Evolutionary conservation across 768 basidiomycete genomes (phyloP).

Genomic region (Cystofilobasidium capitatum): DNA sequence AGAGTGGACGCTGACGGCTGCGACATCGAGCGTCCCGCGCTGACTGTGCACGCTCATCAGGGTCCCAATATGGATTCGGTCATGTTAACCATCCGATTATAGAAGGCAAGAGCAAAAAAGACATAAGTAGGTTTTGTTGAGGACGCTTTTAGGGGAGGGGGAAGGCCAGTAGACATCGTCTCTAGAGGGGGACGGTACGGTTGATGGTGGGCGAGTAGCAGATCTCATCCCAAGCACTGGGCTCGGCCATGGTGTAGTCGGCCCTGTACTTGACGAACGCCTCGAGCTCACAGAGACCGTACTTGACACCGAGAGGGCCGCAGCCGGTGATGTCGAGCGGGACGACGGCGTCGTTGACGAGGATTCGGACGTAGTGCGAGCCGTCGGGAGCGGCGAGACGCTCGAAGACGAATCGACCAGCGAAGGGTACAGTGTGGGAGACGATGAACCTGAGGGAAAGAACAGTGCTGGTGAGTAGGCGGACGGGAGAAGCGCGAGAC

Average conservation of each 20-base stretch:
- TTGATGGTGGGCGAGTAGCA: conserved; percentile 2
- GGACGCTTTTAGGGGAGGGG: no score
- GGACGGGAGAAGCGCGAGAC: no score
- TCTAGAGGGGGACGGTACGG: background rate
- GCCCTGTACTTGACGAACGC: background rate
- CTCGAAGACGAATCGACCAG: conserved; percentile 8
- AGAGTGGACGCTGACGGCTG: no score
- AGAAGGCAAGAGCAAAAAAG: no score
- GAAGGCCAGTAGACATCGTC: no score
- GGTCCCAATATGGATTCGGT: no score
- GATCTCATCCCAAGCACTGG: conserved; percentile 1
- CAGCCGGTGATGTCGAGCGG: background rate
- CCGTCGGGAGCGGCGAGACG: background rate
- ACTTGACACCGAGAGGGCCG: background rate
- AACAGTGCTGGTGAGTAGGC: background rate
- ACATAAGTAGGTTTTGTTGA: no score
- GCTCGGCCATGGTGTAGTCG: background rate
- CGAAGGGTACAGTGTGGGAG: background rate
- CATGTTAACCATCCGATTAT: no score
- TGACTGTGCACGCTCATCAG: no score
- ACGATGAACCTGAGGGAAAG: background rate
- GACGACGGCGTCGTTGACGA: conserved; percentile 8
- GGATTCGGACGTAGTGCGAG: background rate
- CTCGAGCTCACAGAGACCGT: conserved; percentile 1
- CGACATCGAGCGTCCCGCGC: no score